These are phyloP conservation scores for Globisporangium uncinulatum DNA, from an alignment of 352 stramenopile species.

Conservation along the genomic window DNA sequence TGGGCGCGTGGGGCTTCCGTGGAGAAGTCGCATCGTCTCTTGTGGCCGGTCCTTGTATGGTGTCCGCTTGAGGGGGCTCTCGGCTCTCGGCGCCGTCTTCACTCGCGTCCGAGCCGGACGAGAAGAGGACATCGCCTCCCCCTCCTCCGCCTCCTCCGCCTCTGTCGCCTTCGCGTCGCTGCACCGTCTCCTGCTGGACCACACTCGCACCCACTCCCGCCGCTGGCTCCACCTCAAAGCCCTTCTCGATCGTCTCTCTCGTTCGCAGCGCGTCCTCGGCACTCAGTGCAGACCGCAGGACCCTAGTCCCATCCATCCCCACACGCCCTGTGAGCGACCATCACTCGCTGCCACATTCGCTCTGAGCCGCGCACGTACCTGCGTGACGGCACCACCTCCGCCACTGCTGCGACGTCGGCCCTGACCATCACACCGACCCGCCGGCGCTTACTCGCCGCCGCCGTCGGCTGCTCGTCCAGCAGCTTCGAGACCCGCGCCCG, in stretches of 20 bases:
- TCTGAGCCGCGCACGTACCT: not conserved
- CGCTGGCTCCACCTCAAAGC: constrained; percentile 17
- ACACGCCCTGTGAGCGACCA: too few species aligned
- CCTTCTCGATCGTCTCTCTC: constrained; percentile 34
- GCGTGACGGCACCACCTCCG: not conserved
- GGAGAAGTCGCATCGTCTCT: too few species aligned
- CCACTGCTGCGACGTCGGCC: not conserved
- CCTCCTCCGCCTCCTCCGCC: not conserved
- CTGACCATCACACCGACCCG: not conserved
- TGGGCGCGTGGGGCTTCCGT: not conserved
- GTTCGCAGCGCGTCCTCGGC: constrained; percentile 22
- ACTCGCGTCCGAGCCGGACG: constrained; percentile 7
- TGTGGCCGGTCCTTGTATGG: too few species aligned
- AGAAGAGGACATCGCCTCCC: constrained; percentile 6
- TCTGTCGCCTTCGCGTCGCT: not conserved
- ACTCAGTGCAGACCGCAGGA: constrained; percentile 32
- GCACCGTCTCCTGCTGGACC: not conserved
- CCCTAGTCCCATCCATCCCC: not conserved
- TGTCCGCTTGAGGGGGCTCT: not conserved
- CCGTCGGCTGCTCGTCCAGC: constrained; percentile 21
- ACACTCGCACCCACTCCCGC: too few species aligned
- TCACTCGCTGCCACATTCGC: constrained; percentile 3
- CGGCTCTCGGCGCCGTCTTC: not conserved
- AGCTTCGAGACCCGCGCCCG: constrained; percentile 67
- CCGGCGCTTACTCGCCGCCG: constrained; percentile 2